Percentiles rank a stretch among this genome's conserved stretches.
phyloP scores from a whole-genome alignment of 2,329 filamentous ascomycete species.

The Fusarium subtropicale region DNA sequence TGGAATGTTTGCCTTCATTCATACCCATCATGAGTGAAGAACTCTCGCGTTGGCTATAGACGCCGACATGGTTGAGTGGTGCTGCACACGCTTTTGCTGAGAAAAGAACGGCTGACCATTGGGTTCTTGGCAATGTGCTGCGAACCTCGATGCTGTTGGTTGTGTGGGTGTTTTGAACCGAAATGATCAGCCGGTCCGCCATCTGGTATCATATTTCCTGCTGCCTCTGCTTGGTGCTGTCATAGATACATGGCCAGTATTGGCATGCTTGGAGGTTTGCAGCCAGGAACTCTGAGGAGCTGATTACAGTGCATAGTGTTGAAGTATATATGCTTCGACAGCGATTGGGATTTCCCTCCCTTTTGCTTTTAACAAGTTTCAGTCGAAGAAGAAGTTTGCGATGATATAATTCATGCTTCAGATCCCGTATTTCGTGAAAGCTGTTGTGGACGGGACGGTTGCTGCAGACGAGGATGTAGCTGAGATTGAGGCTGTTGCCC shows the following conservation, averaged over 20 bases:
- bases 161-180: slow-evolving; percentile 20
- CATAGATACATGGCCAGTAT: slow-evolving; percentile 27
- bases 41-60: neutral
- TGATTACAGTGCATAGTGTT: slow-evolving; percentile 4
- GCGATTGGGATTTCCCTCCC: neutral
- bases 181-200: slow-evolving; percentile 31
- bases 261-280: slow-evolving; percentile 10
- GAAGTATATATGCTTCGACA: neutral
- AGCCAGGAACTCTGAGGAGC: neutral
- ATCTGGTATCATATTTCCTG: slow-evolving; percentile 37
- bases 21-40: slow-evolving; percentile 23
- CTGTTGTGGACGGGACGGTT: slow-evolving; percentile 9
- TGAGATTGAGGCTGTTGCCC: slow-evolving; percentile 25
- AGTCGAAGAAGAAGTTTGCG: slow-evolving; percentile 1
- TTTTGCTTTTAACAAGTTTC: neutral
- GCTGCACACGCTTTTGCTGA: slow-evolving; percentile 24
- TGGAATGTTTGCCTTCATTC: slow-evolving; percentile 35
- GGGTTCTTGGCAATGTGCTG: slow-evolving; percentile 29
- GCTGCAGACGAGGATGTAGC: slow-evolving; percentile 18
- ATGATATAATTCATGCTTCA: slow-evolving; percentile 6
- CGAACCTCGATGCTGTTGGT: slow-evolving; percentile 15
- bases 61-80: slow-evolving; percentile 20
- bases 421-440: slow-evolving; percentile 21
- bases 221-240: slow-evolving; percentile 33
- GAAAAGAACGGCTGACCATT: neutral